Evolutionary conservation across 768 basidiomycete species (phyloP).

Genomic region (Rhizopogon vulgaris): DNA sequence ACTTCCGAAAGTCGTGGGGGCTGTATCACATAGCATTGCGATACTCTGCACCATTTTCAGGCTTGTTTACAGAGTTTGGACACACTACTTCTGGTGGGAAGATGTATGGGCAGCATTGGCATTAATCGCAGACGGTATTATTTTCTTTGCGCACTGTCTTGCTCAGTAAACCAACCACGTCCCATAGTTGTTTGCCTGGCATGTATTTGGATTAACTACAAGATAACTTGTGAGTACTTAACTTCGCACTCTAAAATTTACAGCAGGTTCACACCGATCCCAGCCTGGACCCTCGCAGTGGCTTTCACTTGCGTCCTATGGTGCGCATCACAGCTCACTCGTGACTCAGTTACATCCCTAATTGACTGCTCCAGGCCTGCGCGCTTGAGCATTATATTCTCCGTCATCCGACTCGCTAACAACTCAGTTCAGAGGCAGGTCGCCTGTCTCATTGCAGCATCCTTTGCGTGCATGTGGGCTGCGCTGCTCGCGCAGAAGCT

Average conservation of each 20-base stretch:
- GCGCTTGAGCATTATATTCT: constrained; percentile 19
- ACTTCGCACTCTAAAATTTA: not conserved
- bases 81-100: constrained; percentile 23
- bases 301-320: constrained; percentile 14
- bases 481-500: constrained; percentile 13
- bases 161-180: not conserved
- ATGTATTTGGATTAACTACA: constrained; percentile 3
- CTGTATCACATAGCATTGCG: constrained; percentile 13
- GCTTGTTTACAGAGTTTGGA: constrained; percentile 15
- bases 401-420: constrained; percentile 13
- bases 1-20: constrained; percentile 9
- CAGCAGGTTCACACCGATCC: not conserved
- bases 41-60: constrained; percentile 20
- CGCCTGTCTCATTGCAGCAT: constrained; percentile 2
- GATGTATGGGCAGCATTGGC: constrained; percentile 20
- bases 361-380: constrained; percentile 10
- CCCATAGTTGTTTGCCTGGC: constrained; percentile 4
- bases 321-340: constrained; percentile 3
- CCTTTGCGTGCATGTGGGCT: constrained; percentile 20
- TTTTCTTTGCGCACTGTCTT: not conserved
- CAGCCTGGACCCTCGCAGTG: constrained; percentile 10
- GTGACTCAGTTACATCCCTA: not conserved
- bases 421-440: constrained; percentile 6
- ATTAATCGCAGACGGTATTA: constrained; percentile 10
- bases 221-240: constrained; percentile 4